Evolutionary conservation across 192 early-diverging fungal species (phyloP).

Genomic region (Linnemannia exigua): DNA sequence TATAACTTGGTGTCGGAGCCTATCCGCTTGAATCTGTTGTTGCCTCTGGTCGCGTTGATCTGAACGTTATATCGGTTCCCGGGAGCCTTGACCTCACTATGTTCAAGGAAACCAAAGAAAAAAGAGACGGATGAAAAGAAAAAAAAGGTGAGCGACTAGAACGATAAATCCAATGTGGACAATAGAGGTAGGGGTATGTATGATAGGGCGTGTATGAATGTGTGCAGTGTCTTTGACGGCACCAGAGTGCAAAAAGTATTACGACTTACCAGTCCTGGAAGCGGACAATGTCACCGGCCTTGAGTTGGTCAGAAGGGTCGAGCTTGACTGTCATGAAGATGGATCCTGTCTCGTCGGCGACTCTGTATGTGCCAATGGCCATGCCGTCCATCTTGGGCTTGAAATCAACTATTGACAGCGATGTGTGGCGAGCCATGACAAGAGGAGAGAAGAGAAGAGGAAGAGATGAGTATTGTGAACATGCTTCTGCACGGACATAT

Average conservation of each 20-base stretch:
- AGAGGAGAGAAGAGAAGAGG: not conserved
- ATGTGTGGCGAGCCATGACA: conserved; percentile 61
- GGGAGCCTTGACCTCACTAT: not conserved
- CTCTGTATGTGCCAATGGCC: not conserved
- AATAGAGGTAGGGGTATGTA: not conserved
- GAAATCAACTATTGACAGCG: conserved; percentile 42
- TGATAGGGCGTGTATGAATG: not conserved
- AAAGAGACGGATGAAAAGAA: not conserved
- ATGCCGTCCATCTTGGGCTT: not conserved
- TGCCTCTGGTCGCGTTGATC: conserved; percentile 4
- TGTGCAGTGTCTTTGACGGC: not conserved
- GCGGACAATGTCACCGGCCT: conserved; percentile 73
- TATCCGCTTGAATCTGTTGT: conserved; percentile 64
- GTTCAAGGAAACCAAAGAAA: not conserved
- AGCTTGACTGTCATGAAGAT: conserved; percentile 74
- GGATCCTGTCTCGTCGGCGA: conserved; percentile 70
- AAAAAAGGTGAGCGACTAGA: not conserved
- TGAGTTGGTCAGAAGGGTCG: conserved; percentile 61
- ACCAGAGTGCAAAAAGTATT: not conserved
- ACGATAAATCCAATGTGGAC: not conserved
- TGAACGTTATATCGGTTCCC: not conserved
- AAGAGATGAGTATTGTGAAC: not conserved
- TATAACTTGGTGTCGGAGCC: conserved; percentile 66
- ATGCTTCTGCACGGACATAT: not conserved
- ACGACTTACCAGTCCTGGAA: conserved; percentile 61